Evolutionary conservation across 768 basidiomycete genomes (phyloP), one percentile per base, ranked within the genome.

Genomic region (Coprinellus micaceus): DNA sequence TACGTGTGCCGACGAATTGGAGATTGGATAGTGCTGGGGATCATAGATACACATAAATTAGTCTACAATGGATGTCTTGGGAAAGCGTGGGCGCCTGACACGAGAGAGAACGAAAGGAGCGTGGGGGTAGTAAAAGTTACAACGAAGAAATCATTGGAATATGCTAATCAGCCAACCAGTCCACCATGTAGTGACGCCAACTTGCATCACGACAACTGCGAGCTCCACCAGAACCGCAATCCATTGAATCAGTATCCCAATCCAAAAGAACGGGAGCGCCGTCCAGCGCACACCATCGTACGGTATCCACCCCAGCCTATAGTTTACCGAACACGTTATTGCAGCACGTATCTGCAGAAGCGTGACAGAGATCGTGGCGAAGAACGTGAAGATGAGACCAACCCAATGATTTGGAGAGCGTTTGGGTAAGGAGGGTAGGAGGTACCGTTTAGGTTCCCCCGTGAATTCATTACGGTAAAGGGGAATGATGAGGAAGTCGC

Each of bases 381-480:
- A 57, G 57, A 77, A 79, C 58, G 89, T 82, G 22, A 82, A 46
- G 24, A 79, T 58, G 17, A 91, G 76, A 10, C 78, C 82, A 33
- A 84, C 58, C 88, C 88, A 90, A 60, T 91, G 89, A 3, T 77
- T 81, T 52, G 80, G 59, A 0, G 89, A 86, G 22, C 89, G 83
- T 53, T 65, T 72, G 22, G 89, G 89, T 53, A 90, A 67, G 2
- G 65, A 69, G 33, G 68, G 66, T 61, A 91, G 82, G 6, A 73
- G 76, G 63, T 89, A 90, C 61, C 83, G 77, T 61, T 86, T 85
- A 36, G 82, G 49, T 71, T 89, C 86, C 29, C 89, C 89, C 0
- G 89, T 90, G 65, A 90, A 91, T 65, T 91, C 89, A 66, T 91
- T 89, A 30, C 89, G 82, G 59, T 91, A 91, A 63, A 88, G 79